A percentile compares a stretch with the other conserved stretches of the same genome.
These are phyloP conservation scores for Ustilago hordei DNA, from an alignment of 1,284 basidiomycete species.

Conservation along the genomic window DNA sequence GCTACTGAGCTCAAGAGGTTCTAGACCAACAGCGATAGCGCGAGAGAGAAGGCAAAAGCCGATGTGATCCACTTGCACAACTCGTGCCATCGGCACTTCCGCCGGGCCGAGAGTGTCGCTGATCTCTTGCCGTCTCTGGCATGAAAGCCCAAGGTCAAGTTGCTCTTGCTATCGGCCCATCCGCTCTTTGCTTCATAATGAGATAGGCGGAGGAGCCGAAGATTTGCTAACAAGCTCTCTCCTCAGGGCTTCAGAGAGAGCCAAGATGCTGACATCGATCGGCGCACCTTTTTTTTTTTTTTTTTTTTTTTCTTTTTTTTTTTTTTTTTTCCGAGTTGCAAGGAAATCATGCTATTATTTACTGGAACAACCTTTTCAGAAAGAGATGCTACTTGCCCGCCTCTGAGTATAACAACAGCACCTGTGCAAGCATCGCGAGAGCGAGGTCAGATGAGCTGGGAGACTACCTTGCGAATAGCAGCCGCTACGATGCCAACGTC, in stretches of 20 bases:
- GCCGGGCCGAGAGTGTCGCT: background rate
- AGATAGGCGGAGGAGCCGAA: background rate
- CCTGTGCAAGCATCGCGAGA: background rate
- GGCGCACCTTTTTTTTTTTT: slow-evolving; percentile 4
- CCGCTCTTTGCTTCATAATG: background rate
- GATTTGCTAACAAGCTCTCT: too few species aligned
- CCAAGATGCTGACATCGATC: background rate
- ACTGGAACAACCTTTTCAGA: background rate
- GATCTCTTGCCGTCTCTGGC: background rate
- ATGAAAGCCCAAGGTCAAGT: background rate
- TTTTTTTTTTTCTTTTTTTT: too few species aligned
- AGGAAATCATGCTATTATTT: background rate
- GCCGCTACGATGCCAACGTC: slow-evolving; percentile 31
- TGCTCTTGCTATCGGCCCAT: background rate
- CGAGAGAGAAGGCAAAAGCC: background rate
- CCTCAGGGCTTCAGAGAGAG: too few species aligned
- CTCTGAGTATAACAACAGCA: background rate
- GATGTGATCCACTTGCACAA: background rate
- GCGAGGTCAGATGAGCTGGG: background rate
- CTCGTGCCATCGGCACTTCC: slow-evolving; percentile 3
- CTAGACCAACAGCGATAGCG: background rate
- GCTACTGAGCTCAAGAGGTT: background rate
- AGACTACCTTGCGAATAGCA: slow-evolving; percentile 23
- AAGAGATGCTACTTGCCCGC: background rate
- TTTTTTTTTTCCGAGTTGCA: background rate